phyloP scores from a whole-genome alignment of 306 rosid species.

The apple (Malus domestica) region DNA sequence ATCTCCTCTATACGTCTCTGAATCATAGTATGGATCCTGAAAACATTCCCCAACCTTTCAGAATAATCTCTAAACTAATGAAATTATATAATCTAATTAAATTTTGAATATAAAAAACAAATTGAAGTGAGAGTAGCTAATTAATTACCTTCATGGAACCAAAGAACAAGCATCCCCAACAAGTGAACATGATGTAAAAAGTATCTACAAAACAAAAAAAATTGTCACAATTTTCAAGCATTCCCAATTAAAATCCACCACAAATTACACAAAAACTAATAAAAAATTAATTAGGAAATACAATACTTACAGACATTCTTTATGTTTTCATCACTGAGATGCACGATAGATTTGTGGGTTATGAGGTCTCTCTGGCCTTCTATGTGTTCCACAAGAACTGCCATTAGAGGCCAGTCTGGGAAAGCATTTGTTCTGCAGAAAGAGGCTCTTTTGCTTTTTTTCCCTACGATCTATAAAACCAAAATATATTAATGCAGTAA shows the following conservation, averaged over 20 bases:
- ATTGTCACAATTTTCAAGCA: neutral
- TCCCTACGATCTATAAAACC: constrained; percentile 17
- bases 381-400: constrained; percentile 43
- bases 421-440: constrained; percentile 53
- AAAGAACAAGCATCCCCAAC: constrained; percentile 89
- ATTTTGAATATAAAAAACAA: neutral
- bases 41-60: neutral
- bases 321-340: constrained; percentile 67
- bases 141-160: constrained; percentile 76
- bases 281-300: neutral
- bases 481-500: neutral
- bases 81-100: neutral
- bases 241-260: neutral
- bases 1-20: constrained; percentile 70
- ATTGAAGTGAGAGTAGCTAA: neutral
- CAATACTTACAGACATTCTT: constrained; percentile 71
- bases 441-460: constrained; percentile 39
- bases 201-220: constrained; percentile 17
- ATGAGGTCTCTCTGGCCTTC: constrained; percentile 42
- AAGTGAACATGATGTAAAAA: constrained; percentile 61
- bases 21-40: constrained; percentile 86
- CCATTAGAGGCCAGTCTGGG: constrained; percentile 53
- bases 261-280: neutral
- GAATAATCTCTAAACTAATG: neutral
- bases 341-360: constrained; percentile 39